A percentile compares a stretch with the other conserved stretches of the same genome.
phyloP scores from a whole-genome alignment of 2,329 filamentous ascomycete species.

The Hirsutella thompsonii region DNA sequence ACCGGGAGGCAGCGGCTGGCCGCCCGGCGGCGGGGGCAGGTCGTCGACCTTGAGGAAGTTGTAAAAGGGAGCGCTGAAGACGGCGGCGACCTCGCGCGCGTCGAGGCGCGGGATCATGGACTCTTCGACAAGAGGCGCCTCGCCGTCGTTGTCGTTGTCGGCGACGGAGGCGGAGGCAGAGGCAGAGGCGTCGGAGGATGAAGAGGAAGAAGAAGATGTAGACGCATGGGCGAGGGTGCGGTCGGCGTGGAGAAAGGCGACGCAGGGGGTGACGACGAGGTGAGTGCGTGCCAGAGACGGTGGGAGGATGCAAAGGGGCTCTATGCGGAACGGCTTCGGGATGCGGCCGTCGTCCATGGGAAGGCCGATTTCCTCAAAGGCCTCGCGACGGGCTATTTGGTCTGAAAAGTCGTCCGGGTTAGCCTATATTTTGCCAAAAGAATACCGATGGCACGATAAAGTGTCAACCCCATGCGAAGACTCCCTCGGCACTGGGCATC shows the following conservation, averaged over 20 bases:
- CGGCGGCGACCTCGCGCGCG: conserved; percentile 81
- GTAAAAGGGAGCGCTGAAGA: conserved; percentile 81
- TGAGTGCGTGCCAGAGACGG: conserved; percentile 62
- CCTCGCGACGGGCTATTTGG: conserved; percentile 78
- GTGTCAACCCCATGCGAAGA: too few relatives aligned
- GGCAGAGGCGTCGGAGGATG: not conserved
- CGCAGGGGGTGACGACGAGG: conserved; percentile 61
- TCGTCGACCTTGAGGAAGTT: conserved; percentile 60
- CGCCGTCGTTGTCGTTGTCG: conserved; percentile 6
- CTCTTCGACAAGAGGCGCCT: conserved; percentile 43
- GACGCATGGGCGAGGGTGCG: conserved; percentile 14
- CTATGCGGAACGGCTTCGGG: conserved; percentile 67
- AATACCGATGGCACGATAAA: too few relatives aligned
- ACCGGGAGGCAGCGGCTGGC: conserved; percentile 30
- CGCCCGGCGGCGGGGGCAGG: conserved; percentile 27
- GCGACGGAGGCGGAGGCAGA: not conserved
- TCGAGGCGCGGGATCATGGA: conserved; percentile 69
- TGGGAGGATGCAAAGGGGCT: conserved; percentile 78
- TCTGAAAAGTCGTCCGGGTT: conserved; percentile 27
- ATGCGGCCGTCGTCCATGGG: conserved; percentile 57
- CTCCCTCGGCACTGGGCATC: too few relatives aligned
- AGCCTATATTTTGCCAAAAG: too few relatives aligned
- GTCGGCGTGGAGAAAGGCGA: conserved; percentile 62
- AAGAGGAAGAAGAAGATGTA: not conserved
- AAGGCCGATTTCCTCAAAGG: conserved; percentile 85